These are phyloP conservation scores for Primulina huaijiensis DNA, from an alignment of 257 asterid genomes.

Conservation along the genomic window DNA sequence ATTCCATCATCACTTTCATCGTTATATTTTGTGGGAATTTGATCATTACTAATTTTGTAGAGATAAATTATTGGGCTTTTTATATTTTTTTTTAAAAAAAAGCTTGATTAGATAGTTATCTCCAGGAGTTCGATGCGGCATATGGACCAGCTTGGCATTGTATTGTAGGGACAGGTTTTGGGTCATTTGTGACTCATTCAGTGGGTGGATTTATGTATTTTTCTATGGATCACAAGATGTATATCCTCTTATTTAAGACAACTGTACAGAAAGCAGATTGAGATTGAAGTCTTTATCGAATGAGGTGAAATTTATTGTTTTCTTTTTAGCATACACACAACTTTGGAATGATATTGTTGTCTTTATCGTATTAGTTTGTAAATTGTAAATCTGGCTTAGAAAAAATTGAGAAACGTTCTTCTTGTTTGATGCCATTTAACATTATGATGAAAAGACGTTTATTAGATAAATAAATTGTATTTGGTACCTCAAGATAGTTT, in stretches of 20 bases:
- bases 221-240: constrained; percentile 9
- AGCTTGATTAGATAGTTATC: constrained; percentile 26
- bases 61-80: neutral
- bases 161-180: constrained; percentile 5
- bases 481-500: neutral
- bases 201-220: constrained; percentile 12
- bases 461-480: neutral
- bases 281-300: neutral
- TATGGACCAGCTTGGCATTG: constrained; percentile 7
- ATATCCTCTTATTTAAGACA: constrained; percentile 9
- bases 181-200: constrained; percentile 13
- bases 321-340: neutral
- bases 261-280: neutral
- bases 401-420: neutral
- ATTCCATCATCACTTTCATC: neutral
- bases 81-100: no score
- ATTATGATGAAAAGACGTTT: neutral
- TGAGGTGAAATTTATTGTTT: neutral
- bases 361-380: neutral
- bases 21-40: neutral
- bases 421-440: neutral
- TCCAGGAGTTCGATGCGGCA: constrained; percentile 14
- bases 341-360: neutral
- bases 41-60: neutral
- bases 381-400: neutral